phyloP scores from a whole-genome alignment of 2,329 filamentous ascomycete species.

The Neoarthrinium moseri region DNA sequence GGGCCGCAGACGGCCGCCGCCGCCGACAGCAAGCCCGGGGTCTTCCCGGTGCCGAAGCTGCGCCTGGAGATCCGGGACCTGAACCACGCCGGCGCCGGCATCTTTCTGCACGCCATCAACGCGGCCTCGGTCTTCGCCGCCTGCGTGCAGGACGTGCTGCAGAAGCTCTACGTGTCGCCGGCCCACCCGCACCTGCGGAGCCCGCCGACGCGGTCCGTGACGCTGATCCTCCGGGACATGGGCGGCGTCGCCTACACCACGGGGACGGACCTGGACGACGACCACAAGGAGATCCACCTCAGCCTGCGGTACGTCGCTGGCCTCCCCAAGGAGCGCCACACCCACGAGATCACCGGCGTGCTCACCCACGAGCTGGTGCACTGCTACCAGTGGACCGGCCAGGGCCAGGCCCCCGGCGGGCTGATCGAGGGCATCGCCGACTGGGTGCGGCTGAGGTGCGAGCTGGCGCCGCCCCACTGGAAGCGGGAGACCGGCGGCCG shows the following conservation, averaged over 20 bases:
- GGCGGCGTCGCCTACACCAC: constrained; percentile 87
- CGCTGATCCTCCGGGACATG: constrained; percentile 77
- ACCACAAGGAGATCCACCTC: constrained; percentile 94
- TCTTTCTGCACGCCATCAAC: constrained; percentile 68
- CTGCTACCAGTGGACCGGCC: constrained; percentile 81
- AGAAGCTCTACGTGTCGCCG: constrained; percentile 65
- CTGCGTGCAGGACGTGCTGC: constrained; percentile 67
- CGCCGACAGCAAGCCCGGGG: neutral
- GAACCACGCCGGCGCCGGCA: constrained; percentile 55
- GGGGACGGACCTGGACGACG: constrained; percentile 71
- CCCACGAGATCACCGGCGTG: constrained; percentile 74
- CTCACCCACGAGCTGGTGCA: constrained; percentile 92
- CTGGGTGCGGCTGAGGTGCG: constrained; percentile 78
- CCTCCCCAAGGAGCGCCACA: constrained; percentile 41
- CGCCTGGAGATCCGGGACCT: constrained; percentile 61
- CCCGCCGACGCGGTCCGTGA: constrained; percentile 78
- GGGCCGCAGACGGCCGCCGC: neutral
- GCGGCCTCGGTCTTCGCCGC: constrained; percentile 59
- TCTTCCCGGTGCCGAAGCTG: constrained; percentile 51
- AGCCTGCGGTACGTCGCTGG: constrained; percentile 70
- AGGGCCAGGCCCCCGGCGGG: constrained; percentile 64
- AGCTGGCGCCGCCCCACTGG: constrained; percentile 82
- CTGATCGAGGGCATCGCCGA: constrained; percentile 91
- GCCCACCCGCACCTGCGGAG: constrained; percentile 21
- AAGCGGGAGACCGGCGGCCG: constrained; percentile 46